These are phyloP conservation scores for Chondrostereum purpureum DNA, from an alignment of 1,284 basidiomycete genomes.

Conservation along the genomic window DNA sequence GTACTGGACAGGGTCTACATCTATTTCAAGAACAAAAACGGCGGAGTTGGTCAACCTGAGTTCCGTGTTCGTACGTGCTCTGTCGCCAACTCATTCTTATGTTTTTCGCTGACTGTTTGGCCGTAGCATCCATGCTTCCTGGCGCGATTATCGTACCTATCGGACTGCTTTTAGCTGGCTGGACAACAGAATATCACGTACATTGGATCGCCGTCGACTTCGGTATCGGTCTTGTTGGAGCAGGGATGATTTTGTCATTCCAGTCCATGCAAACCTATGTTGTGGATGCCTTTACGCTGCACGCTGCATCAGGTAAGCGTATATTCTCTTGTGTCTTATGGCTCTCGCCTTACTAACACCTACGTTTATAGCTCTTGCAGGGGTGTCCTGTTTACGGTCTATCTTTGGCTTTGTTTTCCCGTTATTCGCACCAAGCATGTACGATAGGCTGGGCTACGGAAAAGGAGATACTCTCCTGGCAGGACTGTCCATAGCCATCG, in stretches of 20 bases:
- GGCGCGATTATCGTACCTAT: conserved; percentile 45
- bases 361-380: conserved; percentile 43
- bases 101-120: conserved; percentile 12
- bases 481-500: conserved; percentile 44
- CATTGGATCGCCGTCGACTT: conserved; percentile 59
- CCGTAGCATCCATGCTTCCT: conserved; percentile 51
- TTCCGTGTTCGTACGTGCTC: conserved; percentile 37
- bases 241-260: conserved; percentile 48
- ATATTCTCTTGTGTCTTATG: too few relatives aligned
- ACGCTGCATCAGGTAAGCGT: conserved; percentile 56
- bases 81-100: not conserved
- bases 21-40: conserved; percentile 41
- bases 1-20: conserved; percentile 50
- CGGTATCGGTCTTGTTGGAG: conserved; percentile 50
- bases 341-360: conserved; percentile 16
- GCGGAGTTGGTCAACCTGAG: conserved; percentile 52
- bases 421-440: conserved; percentile 64
- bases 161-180: conserved; percentile 58
- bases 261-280: conserved; percentile 60
- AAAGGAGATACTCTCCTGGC: conserved; percentile 60
- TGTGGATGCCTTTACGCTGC: conserved; percentile 59
- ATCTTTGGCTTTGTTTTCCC: conserved; percentile 64
- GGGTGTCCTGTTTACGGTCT: conserved; percentile 50
- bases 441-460: conserved; percentile 52
- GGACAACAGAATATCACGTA: conserved; percentile 43